Conservation (phyloP, 768 basidiomycete species). For the Cubamyces lactineus region DNA sequence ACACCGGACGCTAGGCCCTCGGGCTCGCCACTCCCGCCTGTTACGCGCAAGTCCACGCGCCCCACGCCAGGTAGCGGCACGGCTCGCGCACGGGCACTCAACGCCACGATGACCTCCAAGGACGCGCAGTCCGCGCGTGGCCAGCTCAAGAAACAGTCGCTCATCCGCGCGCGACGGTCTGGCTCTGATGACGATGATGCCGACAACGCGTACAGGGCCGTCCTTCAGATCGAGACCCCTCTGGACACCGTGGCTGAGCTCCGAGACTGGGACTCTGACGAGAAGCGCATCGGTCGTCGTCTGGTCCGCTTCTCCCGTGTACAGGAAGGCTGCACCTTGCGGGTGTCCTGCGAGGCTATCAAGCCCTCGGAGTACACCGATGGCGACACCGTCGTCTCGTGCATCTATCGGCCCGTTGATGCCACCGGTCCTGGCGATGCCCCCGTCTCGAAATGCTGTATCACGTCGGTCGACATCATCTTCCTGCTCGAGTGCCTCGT, state of each 20-base stretch:
- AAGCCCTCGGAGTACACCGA: constrained; percentile 72
- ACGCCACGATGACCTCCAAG: constrained; percentile 9
- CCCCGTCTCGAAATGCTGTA: constrained; percentile 54
- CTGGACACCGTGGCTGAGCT: constrained; percentile 53
- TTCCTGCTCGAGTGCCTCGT: constrained; percentile 84
- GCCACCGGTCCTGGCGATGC: constrained; percentile 41
- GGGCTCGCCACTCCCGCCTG: constrained; percentile 41
- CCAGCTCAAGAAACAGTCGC: constrained; percentile 26
- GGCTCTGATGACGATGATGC: constrained; percentile 38
- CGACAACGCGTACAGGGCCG: constrained; percentile 42
- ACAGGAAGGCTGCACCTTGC: constrained; percentile 76
- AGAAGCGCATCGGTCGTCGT: constrained; percentile 70
- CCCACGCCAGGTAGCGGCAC: constrained; percentile 30
- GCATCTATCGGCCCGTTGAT: constrained; percentile 83
- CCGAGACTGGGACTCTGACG: constrained; percentile 61
- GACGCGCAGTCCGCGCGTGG: constrained; percentile 16
- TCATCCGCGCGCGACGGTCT: constrained; percentile 33
- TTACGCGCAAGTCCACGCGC: constrained; percentile 42
- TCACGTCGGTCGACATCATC: constrained; percentile 96
- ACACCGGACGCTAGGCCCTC: constrained; percentile 7
- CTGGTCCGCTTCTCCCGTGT: constrained; percentile 85
- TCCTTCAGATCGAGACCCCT: constrained; percentile 63
- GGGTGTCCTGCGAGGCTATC: constrained; percentile 79
- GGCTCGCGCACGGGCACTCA: constrained; percentile 14
- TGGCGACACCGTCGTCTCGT: constrained; percentile 85